phyloP scores from a whole-genome alignment of 441 rosid species.

The Rhodomyrtus psidioides region DNA sequence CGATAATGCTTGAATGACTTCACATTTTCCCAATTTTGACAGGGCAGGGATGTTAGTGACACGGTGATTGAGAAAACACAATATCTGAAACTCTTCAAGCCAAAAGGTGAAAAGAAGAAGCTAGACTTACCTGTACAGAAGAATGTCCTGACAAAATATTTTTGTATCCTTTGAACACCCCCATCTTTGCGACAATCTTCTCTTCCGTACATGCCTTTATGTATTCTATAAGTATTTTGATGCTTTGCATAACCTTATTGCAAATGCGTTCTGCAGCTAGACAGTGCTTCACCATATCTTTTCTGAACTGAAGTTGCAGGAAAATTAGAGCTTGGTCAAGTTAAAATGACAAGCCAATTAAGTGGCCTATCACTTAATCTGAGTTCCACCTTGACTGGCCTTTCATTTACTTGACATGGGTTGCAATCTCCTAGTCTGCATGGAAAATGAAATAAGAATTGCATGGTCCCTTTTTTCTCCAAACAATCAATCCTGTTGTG shows the following conservation, averaged over 20 bases:
- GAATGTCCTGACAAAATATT: slow-evolving; percentile 86
- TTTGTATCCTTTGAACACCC: slow-evolving; percentile 64
- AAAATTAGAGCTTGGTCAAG: neutral
- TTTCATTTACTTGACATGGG: neutral
- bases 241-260: neutral
- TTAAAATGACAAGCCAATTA: neutral
- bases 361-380: neutral
- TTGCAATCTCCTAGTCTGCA: neutral
- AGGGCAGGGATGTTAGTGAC: slow-evolving; percentile 35
- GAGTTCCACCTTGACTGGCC: neutral
- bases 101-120: slow-evolving; percentile 51
- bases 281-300: neutral
- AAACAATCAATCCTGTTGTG: neutral
- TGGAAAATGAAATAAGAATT: neutral
- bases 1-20: neutral
- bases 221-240: neutral
- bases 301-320: neutral
- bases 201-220: neutral
- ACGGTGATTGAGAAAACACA: slow-evolving; percentile 10
- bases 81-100: slow-evolving; percentile 33
- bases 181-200: neutral
- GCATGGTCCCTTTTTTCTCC: neutral
- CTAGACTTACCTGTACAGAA: slow-evolving; percentile 89
- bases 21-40: slow-evolving; percentile 8
- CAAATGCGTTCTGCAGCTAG: neutral